phyloP scores from a whole-genome alignment of 164 flowering plant genomes.

The Chimonanthus salicifolius region DNA sequence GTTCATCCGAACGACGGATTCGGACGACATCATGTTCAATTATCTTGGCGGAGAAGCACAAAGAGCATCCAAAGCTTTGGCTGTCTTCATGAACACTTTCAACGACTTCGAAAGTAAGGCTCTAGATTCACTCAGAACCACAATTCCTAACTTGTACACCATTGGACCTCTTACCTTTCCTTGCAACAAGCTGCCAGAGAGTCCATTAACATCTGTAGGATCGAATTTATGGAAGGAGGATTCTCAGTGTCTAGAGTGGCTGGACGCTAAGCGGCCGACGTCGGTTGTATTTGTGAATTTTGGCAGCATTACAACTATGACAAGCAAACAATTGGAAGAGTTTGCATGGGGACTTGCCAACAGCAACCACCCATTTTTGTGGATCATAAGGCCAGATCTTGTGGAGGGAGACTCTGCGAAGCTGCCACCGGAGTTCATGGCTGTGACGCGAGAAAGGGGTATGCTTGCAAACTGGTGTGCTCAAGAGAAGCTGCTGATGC shows the following conservation, averaged over 20 bases:
- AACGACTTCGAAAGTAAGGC: slow-evolving; percentile 10
- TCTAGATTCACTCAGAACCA: slow-evolving; percentile 2
- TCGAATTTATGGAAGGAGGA: slow-evolving; percentile 51
- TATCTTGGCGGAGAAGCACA: neutral
- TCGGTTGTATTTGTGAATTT: slow-evolving; percentile 47
- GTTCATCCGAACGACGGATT: slow-evolving; percentile 8
- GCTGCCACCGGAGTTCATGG: no score
- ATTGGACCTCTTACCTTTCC: slow-evolving; percentile 16
- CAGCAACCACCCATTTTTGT: no score
- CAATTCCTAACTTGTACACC: slow-evolving; percentile 1
- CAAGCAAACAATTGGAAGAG: slow-evolving; percentile 21
- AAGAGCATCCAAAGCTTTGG: neutral
- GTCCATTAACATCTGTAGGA: slow-evolving; percentile 11
- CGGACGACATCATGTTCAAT: slow-evolving; percentile 11
- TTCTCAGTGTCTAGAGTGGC: slow-evolving; percentile 31
- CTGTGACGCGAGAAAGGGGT: no score
- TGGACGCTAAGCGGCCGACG: neutral
- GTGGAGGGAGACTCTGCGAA: no score
- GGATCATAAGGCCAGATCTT: no score
- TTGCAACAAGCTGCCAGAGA: neutral
- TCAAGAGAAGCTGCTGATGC: no score
- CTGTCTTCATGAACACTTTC: slow-evolving; percentile 11
- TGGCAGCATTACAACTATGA: slow-evolving; percentile 40
- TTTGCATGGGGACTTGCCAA: no score
- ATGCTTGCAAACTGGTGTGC: no score